Conservation (phyloP, 2,329 filamentous ascomycete species). For the Monosporascus sp. region DNA sequence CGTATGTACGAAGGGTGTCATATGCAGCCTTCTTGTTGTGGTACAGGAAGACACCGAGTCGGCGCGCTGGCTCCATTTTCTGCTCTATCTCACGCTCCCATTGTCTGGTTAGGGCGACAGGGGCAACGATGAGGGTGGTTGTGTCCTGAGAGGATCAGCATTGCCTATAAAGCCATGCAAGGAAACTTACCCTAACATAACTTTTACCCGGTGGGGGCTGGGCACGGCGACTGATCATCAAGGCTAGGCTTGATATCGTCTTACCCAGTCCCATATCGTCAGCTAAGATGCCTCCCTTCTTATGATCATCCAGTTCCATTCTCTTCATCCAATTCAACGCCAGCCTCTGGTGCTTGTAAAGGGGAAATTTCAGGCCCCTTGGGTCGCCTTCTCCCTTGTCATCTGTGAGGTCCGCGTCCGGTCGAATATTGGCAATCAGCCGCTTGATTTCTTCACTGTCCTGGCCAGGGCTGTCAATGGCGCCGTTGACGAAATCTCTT, state of each 20-base stretch:
- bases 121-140: slow-evolving; percentile 79
- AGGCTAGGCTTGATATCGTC: slow-evolving; percentile 74
- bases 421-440: slow-evolving; percentile 66
- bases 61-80: slow-evolving; percentile 57
- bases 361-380: slow-evolving; percentile 56
- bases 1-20: slow-evolving; percentile 55
- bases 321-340: slow-evolving; percentile 71
- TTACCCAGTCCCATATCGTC: slow-evolving; percentile 84
- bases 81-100: slow-evolving; percentile 76
- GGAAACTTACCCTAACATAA: slow-evolving; percentile 21
- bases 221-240: slow-evolving; percentile 51
- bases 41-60: slow-evolving; percentile 61
- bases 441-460: slow-evolving; percentile 62
- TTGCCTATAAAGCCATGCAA: neutral
- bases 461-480: slow-evolving; percentile 32
- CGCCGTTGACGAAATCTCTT: slow-evolving; percentile 28
- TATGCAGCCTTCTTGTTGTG: slow-evolving; percentile 62
- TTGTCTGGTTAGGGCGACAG: slow-evolving; percentile 73
- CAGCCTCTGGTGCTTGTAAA: slow-evolving; percentile 80
- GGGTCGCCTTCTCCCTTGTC: slow-evolving; percentile 65
- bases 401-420: slow-evolving; percentile 59
- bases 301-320: slow-evolving; percentile 65
- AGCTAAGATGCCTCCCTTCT: slow-evolving; percentile 71
- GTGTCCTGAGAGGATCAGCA: slow-evolving; percentile 32
- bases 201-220: slow-evolving; percentile 51